Percentiles rank a stretch among this genome's conserved stretches.
These are phyloP conservation scores for Magnusiomyces tetraspermus DNA, from an alignment of 1,139 yeast genomes.

Conservation along the genomic window DNA sequence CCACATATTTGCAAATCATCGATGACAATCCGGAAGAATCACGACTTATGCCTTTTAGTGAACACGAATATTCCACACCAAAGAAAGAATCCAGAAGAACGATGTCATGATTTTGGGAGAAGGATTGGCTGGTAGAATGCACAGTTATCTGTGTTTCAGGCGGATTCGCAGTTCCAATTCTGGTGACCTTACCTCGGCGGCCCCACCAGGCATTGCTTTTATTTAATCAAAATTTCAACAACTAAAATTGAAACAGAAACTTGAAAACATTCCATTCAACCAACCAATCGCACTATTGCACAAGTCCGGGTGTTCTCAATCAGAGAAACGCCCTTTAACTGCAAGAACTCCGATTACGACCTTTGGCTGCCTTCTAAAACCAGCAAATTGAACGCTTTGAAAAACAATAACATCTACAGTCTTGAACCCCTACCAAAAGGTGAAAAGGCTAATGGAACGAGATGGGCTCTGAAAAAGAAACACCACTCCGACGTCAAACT, in stretches of 20 bases:
- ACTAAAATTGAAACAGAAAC: not conserved
- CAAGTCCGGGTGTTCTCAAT: not conserved
- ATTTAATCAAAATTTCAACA: no score
- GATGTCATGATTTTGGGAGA: not conserved
- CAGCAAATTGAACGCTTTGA: not conserved
- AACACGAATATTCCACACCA: not conserved
- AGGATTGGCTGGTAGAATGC: not conserved
- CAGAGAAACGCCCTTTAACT: not conserved
- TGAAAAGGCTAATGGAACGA: not conserved
- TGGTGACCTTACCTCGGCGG: not conserved
- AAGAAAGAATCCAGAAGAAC: not conserved
- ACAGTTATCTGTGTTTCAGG: not conserved
- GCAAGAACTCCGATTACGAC: not conserved
- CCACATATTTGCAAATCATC: no score
- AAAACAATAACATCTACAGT: not conserved
- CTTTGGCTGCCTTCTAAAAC: not conserved
- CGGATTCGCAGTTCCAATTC: not conserved
- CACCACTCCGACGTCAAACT: constrained; percentile 7
- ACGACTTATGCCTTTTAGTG: no score
- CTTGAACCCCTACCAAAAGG: not conserved
- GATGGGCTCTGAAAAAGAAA: constrained; percentile 12
- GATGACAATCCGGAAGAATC: not conserved
- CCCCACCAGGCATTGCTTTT: no score
- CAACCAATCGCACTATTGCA: not conserved
- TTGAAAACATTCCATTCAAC: not conserved